A percentile compares a stretch with the other conserved stretches of the same genome.
Conservation (phyloP, 331 rosid species). For the Spiraea crenata region DNA sequence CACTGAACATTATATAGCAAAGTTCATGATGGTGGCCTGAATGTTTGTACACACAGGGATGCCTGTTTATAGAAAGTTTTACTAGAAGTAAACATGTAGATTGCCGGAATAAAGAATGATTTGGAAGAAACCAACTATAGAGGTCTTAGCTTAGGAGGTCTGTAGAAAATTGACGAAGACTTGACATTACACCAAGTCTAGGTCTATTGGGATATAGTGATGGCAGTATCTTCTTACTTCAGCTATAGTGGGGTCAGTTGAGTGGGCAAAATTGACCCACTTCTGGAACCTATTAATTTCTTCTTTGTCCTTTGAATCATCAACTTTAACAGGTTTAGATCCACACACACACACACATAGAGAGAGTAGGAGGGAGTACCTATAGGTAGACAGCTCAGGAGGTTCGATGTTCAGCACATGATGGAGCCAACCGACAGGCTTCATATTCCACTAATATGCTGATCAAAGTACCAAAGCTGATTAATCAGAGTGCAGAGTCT, state of each 20-base stretch:
- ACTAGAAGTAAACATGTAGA: not conserved
- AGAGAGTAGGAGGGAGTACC: conserved; percentile 22
- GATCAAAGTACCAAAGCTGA: conserved; percentile 20
- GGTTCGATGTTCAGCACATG: conserved; percentile 14
- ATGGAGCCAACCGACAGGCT: conserved; percentile 12
- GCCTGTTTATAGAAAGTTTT: not conserved
- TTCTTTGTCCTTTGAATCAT: conserved; percentile 16
- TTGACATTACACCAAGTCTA: conserved; percentile 13
- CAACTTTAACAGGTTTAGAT: conserved; percentile 14
- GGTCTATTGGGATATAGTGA: conserved; percentile 18
- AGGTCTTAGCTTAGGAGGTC: conserved; percentile 7
- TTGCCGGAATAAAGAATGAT: not conserved
- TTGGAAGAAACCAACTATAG: not conserved
- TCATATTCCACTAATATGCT: conserved; percentile 15
- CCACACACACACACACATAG: conserved; percentile 18
- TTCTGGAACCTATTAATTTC: conserved; percentile 28
- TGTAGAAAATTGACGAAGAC: conserved; percentile 7
- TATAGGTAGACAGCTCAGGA: conserved; percentile 18
- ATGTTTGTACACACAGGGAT: not conserved
- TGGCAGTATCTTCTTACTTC: conserved; percentile 11
- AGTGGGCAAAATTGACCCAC: conserved; percentile 28
- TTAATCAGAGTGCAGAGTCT: conserved; percentile 2
- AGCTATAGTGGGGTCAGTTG: conserved; percentile 22
- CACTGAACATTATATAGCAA: not conserved
- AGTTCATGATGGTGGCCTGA: not conserved